These are phyloP conservation scores for Xylaria longipes DNA, from an alignment of 495 filamentous ascomycete species.

Conservation along the genomic window DNA sequence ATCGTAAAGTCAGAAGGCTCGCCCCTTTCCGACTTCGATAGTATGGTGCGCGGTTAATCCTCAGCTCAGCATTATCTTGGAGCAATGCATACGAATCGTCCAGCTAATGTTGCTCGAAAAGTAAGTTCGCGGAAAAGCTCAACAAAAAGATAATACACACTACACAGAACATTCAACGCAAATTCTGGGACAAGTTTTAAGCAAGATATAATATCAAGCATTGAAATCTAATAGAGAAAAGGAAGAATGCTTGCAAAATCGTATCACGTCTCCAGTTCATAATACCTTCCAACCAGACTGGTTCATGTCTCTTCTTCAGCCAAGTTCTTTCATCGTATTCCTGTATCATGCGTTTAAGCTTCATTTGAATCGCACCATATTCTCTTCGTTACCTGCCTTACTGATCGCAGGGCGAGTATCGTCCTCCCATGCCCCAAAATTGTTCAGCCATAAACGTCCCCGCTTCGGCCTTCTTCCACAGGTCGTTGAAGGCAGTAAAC, in stretches of 20 bases:
- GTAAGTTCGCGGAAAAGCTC: background rate
- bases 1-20: background rate
- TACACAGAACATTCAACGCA: background rate
- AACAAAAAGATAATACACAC: background rate
- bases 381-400: slow-evolving; percentile 20
- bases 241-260: slow-evolving; percentile 35
- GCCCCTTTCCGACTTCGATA: too few relatives aligned
- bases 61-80: too few relatives aligned
- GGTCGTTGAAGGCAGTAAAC: slow-evolving; percentile 77
- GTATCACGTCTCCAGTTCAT: slow-evolving; percentile 32
- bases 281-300: slow-evolving; percentile 27
- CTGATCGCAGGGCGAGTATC: slow-evolving; percentile 36
- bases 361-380: background rate
- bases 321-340: slow-evolving; percentile 33
- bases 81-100: background rate
- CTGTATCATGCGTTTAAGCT: slow-evolving; percentile 30
- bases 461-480: slow-evolving; percentile 75
- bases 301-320: slow-evolving; percentile 26
- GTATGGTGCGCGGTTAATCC: too few relatives aligned
- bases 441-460: slow-evolving; percentile 72
- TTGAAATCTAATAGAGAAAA: slow-evolving; percentile 27
- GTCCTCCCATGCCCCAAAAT: slow-evolving; percentile 69
- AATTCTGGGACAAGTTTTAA: background rate
- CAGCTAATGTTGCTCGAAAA: background rate
- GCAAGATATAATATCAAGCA: slow-evolving; percentile 22